Evolutionary conservation across 129 eudicot genomes (phyloP).

Genomic region (Flaveria trinervia): DNA sequence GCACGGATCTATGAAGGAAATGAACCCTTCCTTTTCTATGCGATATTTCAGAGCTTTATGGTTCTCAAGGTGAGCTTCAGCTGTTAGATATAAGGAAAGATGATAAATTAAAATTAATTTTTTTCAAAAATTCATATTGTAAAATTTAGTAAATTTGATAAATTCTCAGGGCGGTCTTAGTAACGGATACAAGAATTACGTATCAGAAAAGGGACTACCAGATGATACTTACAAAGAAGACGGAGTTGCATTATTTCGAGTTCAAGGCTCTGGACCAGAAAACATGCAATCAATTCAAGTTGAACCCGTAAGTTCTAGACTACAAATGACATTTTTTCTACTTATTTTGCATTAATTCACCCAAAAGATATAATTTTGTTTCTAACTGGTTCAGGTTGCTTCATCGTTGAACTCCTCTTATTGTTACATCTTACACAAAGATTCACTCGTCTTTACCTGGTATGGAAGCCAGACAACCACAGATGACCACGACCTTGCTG

Average conservation of each 20-base stretch:
- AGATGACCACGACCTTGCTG: conserved; percentile 78
- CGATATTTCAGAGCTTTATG: conserved; percentile 84
- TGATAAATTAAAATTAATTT: conserved; percentile 1
- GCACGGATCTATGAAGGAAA: conserved; percentile 80
- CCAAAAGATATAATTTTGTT: not conserved
- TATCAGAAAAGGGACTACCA: conserved; percentile 68
- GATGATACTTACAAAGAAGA: conserved; percentile 79
- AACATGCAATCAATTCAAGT: conserved; percentile 98
- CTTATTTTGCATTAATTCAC: not conserved
- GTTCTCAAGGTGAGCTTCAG: conserved; percentile 65
- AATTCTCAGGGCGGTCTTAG: conserved; percentile 81
- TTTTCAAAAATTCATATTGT: not conserved
- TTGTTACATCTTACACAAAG: conserved; percentile 86
- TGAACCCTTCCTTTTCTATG: conserved; percentile 74
- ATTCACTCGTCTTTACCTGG: conserved; percentile 67
- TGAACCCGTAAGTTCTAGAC: conserved; percentile 58
- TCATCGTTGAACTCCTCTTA: conserved; percentile 84
- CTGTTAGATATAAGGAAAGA: conserved; percentile 12
- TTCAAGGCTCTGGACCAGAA: conserved; percentile 96
- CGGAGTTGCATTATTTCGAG: conserved; percentile 75
- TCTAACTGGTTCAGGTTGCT: conserved; percentile 57
- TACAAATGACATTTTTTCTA: not conserved
- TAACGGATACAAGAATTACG: conserved; percentile 75
- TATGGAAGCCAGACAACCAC: conserved; percentile 63
- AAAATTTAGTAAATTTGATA: not conserved